Evolutionary conservation across 2,329 filamentous ascomycete genomes (phyloP).

Genomic region (Colletotrichum karsti): DNA sequence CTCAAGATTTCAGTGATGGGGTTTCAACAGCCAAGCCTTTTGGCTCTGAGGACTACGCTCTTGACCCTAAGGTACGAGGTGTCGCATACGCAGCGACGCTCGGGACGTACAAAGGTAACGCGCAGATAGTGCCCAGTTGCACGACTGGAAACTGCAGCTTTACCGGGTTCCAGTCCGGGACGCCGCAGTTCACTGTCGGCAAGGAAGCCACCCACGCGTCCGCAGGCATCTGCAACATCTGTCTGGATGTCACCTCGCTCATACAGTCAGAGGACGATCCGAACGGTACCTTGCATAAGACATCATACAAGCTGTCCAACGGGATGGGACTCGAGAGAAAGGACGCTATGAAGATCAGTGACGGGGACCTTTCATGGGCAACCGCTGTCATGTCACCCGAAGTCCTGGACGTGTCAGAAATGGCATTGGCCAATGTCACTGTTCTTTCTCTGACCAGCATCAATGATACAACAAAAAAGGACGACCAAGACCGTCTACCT

Average conservation of each 20-base stretch:
- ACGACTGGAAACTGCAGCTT: neutral
- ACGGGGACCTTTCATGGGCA: neutral
- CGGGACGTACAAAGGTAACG: too few relatives aligned
- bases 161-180: neutral
- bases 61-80: too few relatives aligned
- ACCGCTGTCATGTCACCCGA: neutral
- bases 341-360: rapidly evolving
- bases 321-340: neutral
- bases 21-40: too few relatives aligned
- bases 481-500: too few relatives aligned
- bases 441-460: too few relatives aligned
- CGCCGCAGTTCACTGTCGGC: neutral
- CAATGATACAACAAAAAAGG: too few relatives aligned
- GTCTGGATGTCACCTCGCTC: neutral
- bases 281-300: too few relatives aligned
- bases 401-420: rapidly evolving
- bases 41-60: neutral
- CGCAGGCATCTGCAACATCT: neutral
- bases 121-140: neutral
- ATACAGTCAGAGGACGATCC: neutral
- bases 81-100: too few relatives aligned
- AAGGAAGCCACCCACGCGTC: neutral
- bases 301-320: too few relatives aligned
- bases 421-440: neutral
- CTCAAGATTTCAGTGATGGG: too few relatives aligned